Evolutionary conservation across 73 alveolate genomes (phyloP), one percentile per base, ranked within the genome.

Genomic region (Symbiodinium pilosum): DNA sequence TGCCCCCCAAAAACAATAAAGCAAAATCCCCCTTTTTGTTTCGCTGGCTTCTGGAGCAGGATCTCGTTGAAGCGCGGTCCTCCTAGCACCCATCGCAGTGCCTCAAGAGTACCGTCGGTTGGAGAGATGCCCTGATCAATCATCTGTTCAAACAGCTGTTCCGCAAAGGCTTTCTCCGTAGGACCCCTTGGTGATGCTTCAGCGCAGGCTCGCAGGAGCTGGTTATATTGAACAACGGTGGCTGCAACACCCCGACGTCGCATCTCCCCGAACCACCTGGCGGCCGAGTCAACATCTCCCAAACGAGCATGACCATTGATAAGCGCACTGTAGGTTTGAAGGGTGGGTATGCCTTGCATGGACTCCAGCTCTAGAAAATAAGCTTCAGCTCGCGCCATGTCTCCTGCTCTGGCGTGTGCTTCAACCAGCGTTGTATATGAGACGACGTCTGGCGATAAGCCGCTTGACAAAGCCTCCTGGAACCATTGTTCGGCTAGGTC

Each of bases 401-500:
- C 77, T 30, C 96, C 96, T 2, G 77, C 84, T n/a, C 87, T 12
- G 3, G 96, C 96, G 28, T 91, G 96, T 7, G 96, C 96, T 32
- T 91, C 96, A 75, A 91, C 77, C 77, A 91, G 6, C 32, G 75
- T 91, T 16, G 96, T 91, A 32, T 69, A 91, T 28, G 51, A 41
- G 39, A 91, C 96, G 1, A 40, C 36, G 77, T 91, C 96, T n/a
- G 96, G 96, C 6, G 51, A 39, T 24, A 91, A 18, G 32, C 87
- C 87, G 18, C 34, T 36, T 36, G 47, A n/a, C 64, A 88, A 8
- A 28, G 77, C 86, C 43, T 88, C 95, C 39, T 88, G 86, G 32
- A 88, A 88, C 95, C 95, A 88, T n/a, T 88, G 69, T 86, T 91
- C 96, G 34, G 96, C 96, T n/a, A 68, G 14, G 47, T 91, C 88